phyloP scores from a whole-genome alignment of 768 basidiomycete genomes.

The Tulasnella sp. region DNA sequence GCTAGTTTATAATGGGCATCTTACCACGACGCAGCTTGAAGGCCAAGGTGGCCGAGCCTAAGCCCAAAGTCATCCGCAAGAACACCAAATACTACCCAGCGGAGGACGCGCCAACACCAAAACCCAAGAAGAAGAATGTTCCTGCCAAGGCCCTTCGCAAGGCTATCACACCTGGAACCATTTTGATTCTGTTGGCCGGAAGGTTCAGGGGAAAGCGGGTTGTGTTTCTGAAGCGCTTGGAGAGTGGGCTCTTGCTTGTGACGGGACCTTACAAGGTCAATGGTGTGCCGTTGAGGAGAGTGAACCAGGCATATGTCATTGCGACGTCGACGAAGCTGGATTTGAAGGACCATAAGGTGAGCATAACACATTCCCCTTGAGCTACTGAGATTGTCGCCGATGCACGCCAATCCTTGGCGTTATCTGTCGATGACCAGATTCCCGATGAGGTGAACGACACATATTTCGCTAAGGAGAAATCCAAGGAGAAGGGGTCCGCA shows the following conservation, averaged over 20 bases:
- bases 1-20: not conserved
- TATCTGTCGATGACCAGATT: constrained; percentile 43
- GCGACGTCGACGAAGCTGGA: constrained; percentile 94
- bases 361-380: constrained; percentile 24
- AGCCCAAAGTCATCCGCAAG: not conserved
- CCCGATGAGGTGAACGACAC: constrained; percentile 87
- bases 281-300: constrained; percentile 93
- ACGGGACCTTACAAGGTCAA: constrained; percentile 98
- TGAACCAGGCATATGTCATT: constrained; percentile 98
- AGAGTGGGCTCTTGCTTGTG: constrained; percentile 84
- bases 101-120: constrained; percentile 84
- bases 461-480: constrained; percentile 77
- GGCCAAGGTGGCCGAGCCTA: not conserved
- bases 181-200: constrained; percentile 94
- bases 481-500: constrained; percentile 63
- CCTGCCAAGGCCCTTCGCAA: constrained; percentile 70
- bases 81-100: constrained; percentile 79
- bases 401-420: not conserved
- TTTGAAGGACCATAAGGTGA: constrained; percentile 59
- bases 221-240: constrained; percentile 93
- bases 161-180: constrained; percentile 85
- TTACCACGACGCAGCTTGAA: not conserved
- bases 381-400: not conserved
- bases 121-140: constrained; percentile 81
- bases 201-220: constrained; percentile 98